phyloP scores from a whole-genome alignment of 1,284 basidiomycete genomes.

The Xerocomus nothofagi region DNA sequence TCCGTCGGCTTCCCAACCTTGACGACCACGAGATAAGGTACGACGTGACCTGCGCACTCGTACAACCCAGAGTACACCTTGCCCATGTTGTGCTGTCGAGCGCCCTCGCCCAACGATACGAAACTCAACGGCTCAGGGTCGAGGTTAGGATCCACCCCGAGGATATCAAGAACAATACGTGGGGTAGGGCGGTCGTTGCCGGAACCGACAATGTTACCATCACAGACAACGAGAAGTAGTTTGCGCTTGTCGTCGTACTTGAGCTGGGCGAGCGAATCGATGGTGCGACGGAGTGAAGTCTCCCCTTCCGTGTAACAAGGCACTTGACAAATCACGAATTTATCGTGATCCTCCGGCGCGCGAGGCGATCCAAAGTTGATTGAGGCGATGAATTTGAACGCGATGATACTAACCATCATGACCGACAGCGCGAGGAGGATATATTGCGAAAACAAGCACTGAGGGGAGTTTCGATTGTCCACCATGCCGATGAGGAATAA shows the following conservation, averaged over 20 bases:
- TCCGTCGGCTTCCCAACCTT: slow-evolving; percentile 97
- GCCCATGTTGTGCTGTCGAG: slow-evolving; percentile 97
- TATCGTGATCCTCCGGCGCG: slow-evolving; percentile 95
- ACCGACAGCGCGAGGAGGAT: slow-evolving; percentile 89
- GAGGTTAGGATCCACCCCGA: slow-evolving; percentile 90
- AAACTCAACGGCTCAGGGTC: slow-evolving; percentile 96
- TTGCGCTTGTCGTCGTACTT: slow-evolving; percentile 99
- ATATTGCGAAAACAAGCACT: slow-evolving; percentile 91
- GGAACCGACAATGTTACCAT: slow-evolving; percentile 97
- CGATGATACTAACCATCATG: slow-evolving; percentile 94
- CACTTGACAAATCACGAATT: slow-evolving; percentile 98
- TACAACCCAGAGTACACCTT: slow-evolving; percentile 98
- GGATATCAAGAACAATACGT: slow-evolving; percentile 93
- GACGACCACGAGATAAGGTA: slow-evolving; percentile 95
- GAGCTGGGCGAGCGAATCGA: slow-evolving; percentile 91
- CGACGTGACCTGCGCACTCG: slow-evolving; percentile 92
- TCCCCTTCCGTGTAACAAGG: slow-evolving; percentile 98
- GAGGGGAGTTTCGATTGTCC: slow-evolving; percentile 88
- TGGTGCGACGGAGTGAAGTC: slow-evolving; percentile 82
- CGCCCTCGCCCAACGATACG: slow-evolving; percentile 90
- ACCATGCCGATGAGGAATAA: slow-evolving; percentile 90
- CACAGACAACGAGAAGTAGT: slow-evolving; percentile 91
- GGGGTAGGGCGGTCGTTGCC: slow-evolving; percentile 92
- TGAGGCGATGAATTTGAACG: slow-evolving; percentile 97
- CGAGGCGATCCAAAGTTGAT: slow-evolving; percentile 84